Conservation (phyloP, 495 filamentous ascomycete genomes). For the Glutinoglossum americanum region DNA sequence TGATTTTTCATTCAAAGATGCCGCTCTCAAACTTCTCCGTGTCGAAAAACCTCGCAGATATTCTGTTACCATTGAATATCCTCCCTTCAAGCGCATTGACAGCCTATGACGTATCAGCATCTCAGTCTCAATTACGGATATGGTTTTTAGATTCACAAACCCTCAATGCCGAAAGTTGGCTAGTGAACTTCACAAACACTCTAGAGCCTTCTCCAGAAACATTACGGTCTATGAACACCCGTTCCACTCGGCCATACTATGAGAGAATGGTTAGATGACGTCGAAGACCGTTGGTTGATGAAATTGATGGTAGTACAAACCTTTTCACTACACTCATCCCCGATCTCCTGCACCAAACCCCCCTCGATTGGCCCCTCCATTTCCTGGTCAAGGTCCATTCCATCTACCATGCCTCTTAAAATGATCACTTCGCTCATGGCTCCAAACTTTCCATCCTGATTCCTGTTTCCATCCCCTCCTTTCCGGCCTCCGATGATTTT, state of each 20-base stretch:
- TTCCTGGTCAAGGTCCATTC: conserved; percentile 52
- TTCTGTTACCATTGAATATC: conserved; percentile 68
- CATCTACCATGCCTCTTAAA: conserved; percentile 59
- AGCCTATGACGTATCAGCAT: conserved; percentile 29
- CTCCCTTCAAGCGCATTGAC: conserved; percentile 72
- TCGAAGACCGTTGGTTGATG: background rate
- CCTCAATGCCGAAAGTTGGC: conserved; percentile 54
- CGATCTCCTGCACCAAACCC: conserved; percentile 70
- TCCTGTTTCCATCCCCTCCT: conserved; percentile 19
- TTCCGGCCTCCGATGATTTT: conserved; percentile 55
- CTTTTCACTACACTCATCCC: conserved; percentile 72
- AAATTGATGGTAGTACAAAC: conserved; percentile 14
- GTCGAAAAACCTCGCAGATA: conserved; percentile 59
- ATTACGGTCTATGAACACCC: conserved; percentile 47
- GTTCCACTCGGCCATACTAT: conserved; percentile 69
- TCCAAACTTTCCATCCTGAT: conserved; percentile 37
- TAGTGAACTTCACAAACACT: conserved; percentile 85
- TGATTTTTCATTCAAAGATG: conserved; percentile 19
- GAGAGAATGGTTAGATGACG: background rate
- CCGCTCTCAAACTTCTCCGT: conserved; percentile 57
- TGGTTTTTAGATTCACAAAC: conserved; percentile 25
- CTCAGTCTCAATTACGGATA: background rate
- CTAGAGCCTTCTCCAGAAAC: conserved; percentile 15
- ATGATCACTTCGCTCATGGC: conserved; percentile 60
- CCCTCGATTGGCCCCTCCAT: conserved; percentile 32